These are phyloP conservation scores for Allomyces arbusculus DNA, from an alignment of 192 early-diverging fungal species.

Conservation along the genomic window DNA sequence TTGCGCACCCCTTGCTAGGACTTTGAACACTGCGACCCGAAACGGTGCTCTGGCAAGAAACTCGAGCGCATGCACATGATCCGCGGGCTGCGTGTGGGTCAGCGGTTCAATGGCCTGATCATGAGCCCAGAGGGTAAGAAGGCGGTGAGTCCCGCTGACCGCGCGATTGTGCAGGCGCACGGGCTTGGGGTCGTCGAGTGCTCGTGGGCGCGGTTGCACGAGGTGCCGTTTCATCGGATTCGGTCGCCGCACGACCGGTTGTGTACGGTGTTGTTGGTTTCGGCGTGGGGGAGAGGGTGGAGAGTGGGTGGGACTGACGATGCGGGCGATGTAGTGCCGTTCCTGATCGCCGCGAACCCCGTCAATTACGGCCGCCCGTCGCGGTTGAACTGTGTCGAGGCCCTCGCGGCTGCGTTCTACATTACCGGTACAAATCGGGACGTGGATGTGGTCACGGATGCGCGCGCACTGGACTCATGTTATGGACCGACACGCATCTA, in stretches of 20 bases:
- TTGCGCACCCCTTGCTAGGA: conserved; percentile 29
- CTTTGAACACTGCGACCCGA: conserved; percentile 98
- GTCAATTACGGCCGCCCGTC: conserved; percentile 94
- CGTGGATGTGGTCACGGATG: not conserved
- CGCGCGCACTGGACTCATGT: conserved; percentile 1
- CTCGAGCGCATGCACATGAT: conserved; percentile 63
- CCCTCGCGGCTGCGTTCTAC: conserved; percentile 80
- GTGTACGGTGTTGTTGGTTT: conserved; percentile 19
- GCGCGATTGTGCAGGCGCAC: conserved; percentile 43
- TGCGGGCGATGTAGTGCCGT: conserved; percentile 42
- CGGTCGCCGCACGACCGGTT: conserved; percentile 65
- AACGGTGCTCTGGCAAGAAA: conserved; percentile 85
- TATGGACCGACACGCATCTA: not conserved
- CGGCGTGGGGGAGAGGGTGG: too few species aligned
- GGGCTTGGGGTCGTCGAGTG: conserved; percentile 91
- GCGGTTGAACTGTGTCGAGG: conserved; percentile 94
- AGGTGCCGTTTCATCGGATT: conserved; percentile 85
- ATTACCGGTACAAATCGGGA: conserved; percentile 40
- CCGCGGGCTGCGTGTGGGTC: conserved; percentile 55
- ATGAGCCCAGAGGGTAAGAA: conserved; percentile 65
- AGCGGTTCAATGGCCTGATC: conserved; percentile 77
- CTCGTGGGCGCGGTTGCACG: conserved; percentile 84
- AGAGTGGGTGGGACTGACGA: too few species aligned
- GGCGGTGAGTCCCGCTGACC: conserved; percentile 71
- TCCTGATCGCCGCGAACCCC: conserved; percentile 85